Evolutionary conservation across 441 rosid genomes (phyloP), one percentile per base, ranked within the genome.

Genomic region (Populus trichocarpa): DNA sequence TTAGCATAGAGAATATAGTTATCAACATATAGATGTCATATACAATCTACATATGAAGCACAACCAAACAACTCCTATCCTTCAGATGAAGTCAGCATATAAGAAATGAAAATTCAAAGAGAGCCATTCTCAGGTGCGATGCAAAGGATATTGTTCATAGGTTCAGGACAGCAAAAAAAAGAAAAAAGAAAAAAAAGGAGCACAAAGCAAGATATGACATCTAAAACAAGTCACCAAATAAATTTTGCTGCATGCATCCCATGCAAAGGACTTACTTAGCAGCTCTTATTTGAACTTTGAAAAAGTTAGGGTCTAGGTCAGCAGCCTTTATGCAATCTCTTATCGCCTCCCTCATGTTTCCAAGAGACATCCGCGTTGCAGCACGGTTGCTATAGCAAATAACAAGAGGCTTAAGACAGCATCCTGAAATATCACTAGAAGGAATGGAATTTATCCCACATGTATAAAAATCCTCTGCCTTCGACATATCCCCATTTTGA

Each of bases 361-460:
- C 98, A 84, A 91, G 89, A 78, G 95, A 90, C 90, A 93, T 90
- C 18, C 88, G 90, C 30, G 97, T 85, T 70, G 99, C 99, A 67
- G 99, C 99, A 75, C 96, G 97, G 82, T 97, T 97, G 88, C 99
- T 97, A 79, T 92, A 88, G 83, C 99, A 97, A 81, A 97, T 83
- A 96, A 92, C 90, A 84, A 92, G 84, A 63, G 95, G 92, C 86
- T 87, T 85, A 73, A 88, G 91, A 79, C 96, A 92, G 87, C 88
- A 89, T 81, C 89, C 87, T 59, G 95, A 87, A 59, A 84, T 80
- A 89, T 89, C 93, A 32, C 67, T 76, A 76, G 79, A 74, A 69
- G 95, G 81, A 75, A 95, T 81, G 76, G 93, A 87, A 75, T 87
- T 84, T 76, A 95, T 85, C 83, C 98, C 99, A 75, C 78, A 89